Evolutionary conservation across 805 yeast genomes (phyloP), one percentile per base, ranked within the genome.

Genomic region (Torulaspora gathmanii): DNA sequence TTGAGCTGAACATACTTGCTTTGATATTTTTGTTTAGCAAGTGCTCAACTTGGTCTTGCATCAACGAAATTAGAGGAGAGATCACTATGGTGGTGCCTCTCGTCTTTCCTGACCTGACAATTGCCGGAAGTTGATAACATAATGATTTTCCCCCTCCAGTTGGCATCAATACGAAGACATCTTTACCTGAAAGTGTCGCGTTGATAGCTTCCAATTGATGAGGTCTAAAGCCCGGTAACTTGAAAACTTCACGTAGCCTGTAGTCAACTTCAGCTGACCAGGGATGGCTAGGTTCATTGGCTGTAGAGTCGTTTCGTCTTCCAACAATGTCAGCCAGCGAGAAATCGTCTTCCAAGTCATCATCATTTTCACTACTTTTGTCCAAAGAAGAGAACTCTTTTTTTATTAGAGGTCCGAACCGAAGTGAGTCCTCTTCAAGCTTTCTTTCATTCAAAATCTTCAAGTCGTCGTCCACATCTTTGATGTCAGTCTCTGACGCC

Each of bases 81-180:
- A 93, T 79, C 5, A 93, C 99, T 30, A 93, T 77, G 0, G 98
- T 88, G 0, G 93, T 83, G 12, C 97, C 98, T 13, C 67, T 68
- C 0, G 95, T 86, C 17, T 63, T 71, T 1, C 96, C 96, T 1
- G 82, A 72, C 33, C 73, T 71, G 1, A 91, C 80, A 35, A 93
- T 70, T 0, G 99, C 96, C 0, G 99, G 98, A 29, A 93, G 71
- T 65, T 93, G 99, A 65, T 90, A 93, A 62, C 99, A 93, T 25
- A 93, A 68, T 0, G 98, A 90, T 61, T 93, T 93, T 40, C 99
- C 99, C 40, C 99, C 99, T 30, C 99, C 99, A 0, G 99, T 93
- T 0, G 99, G 99, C 96, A 93, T 91, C 55, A 93, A 71, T 1
- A 93, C 97, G 68, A 93, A 88, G 0, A 86, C 95, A 63, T 93